Percentiles rank a stretch among this genome's conserved stretches.
phyloP scores from a whole-genome alignment of 1,284 basidiomycete genomes.

The Xerocomus minutiporus region DNA sequence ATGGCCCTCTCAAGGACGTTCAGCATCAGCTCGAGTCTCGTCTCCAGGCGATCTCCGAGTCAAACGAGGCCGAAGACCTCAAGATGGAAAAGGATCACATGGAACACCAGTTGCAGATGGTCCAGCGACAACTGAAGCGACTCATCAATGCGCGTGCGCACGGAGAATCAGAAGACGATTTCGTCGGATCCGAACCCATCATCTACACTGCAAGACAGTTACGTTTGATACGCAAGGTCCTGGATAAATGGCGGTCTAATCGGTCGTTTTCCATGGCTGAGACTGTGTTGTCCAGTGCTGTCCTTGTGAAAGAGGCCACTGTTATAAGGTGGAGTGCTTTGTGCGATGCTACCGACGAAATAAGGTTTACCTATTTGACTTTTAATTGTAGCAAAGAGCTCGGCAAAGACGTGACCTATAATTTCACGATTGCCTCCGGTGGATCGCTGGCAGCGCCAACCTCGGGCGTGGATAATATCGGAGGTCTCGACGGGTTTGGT shows the following conservation, averaged over 20 bases:
- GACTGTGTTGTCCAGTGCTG: slow-evolving; percentile 78
- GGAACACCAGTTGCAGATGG: slow-evolving; percentile 78
- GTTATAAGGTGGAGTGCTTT: slow-evolving; percentile 66
- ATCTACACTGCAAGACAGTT: slow-evolving; percentile 80
- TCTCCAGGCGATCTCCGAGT: slow-evolving; percentile 68
- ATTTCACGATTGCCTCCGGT: slow-evolving; percentile 86
- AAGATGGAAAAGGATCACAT: slow-evolving; percentile 88
- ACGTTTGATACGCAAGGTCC: slow-evolving; percentile 71
- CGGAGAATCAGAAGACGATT: slow-evolving; percentile 62
- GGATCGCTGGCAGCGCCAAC: slow-evolving; percentile 75
- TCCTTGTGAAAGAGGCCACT: slow-evolving; percentile 91
- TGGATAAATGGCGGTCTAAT: slow-evolving; percentile 83
- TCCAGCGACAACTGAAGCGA: slow-evolving; percentile 80
- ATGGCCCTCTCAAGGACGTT: slow-evolving; percentile 60
- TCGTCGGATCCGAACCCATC: slow-evolving; percentile 66
- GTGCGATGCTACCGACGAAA: background rate
- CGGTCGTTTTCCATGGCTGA: slow-evolving; percentile 91
- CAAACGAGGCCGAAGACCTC: slow-evolving; percentile 75
- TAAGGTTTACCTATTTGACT: slow-evolving; percentile 10
- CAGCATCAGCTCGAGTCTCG: slow-evolving; percentile 71
- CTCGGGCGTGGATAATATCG: slow-evolving; percentile 83
- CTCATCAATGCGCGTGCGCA: slow-evolving; percentile 75
- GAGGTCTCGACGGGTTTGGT: slow-evolving; percentile 87
- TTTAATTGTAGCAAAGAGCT: slow-evolving; percentile 66
- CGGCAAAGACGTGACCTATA: slow-evolving; percentile 82